These are phyloP conservation scores for Fusarium paranaense DNA, from an alignment of 2,329 filamentous ascomycete genomes.

Conservation along the genomic window DNA sequence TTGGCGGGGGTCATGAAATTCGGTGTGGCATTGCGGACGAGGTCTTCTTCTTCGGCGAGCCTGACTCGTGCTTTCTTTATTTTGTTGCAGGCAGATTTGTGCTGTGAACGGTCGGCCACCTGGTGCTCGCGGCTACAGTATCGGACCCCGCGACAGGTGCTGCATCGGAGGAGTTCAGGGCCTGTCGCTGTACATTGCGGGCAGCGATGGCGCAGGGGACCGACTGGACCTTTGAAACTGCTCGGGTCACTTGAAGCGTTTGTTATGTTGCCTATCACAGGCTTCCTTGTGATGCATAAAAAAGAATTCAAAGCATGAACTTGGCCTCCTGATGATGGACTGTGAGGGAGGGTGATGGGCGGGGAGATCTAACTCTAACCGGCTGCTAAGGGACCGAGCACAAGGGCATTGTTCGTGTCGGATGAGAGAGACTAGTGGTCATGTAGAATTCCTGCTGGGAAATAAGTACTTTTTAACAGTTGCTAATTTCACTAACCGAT, in stretches of 20 bases:
- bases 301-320: too few relatives aligned
- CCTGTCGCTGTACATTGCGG: constrained; percentile 8
- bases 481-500: not conserved
- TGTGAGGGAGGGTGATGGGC: too few relatives aligned
- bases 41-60: constrained; percentile 49
- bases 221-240: not conserved
- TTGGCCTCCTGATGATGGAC: too few relatives aligned
- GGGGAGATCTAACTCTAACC: too few relatives aligned
- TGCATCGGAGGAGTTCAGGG: constrained; percentile 47
- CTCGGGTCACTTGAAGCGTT: not conserved
- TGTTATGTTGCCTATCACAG: not conserved
- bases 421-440: not conserved
- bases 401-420: too few relatives aligned
- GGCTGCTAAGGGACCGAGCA: too few relatives aligned
- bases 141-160: constrained; percentile 53
- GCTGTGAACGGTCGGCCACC: constrained; percentile 46
- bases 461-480: not conserved
- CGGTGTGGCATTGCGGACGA: constrained; percentile 45
- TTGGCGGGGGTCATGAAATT: constrained; percentile 46
- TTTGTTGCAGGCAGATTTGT: constrained; percentile 55
- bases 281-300: not conserved
- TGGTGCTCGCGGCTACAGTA: constrained; percentile 61
- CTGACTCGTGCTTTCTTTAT: constrained; percentile 47
- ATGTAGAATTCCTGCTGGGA: not conserved
- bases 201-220: constrained; percentile 4